A percentile compares a stretch with the other conserved stretches of the same genome.
Evolutionary conservation across 2,329 filamentous ascomycete species (phyloP).

Genomic region (Cordyceps tenuipes): DNA sequence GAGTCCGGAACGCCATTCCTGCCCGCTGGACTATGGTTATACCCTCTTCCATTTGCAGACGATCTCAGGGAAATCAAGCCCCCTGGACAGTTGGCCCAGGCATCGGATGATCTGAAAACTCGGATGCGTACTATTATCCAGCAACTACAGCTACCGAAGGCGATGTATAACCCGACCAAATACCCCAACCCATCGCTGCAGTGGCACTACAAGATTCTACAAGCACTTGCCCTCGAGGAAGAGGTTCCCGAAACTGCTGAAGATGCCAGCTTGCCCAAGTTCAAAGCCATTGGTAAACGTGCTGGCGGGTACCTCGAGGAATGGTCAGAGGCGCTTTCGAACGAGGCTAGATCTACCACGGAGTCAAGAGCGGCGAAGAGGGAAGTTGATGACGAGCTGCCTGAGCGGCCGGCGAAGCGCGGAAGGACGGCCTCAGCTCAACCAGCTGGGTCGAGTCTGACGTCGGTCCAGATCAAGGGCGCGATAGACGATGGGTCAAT

Average conservation of each 20-base stretch:
- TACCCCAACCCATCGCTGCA: slow-evolving; percentile 91
- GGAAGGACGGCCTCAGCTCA: slow-evolving; percentile 28
- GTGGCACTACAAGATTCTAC: slow-evolving; percentile 94
- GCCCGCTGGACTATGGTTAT: slow-evolving; percentile 81
- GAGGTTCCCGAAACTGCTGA: slow-evolving; percentile 66
- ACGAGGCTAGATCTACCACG: slow-evolving; percentile 35
- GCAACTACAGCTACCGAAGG: slow-evolving; percentile 82
- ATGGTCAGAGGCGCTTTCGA: slow-evolving; percentile 63
- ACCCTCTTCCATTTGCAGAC: slow-evolving; percentile 81
- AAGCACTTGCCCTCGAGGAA: slow-evolving; percentile 85
- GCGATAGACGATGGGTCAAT: slow-evolving; percentile 38
- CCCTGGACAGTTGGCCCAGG: slow-evolving; percentile 39
- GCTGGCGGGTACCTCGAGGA: slow-evolving; percentile 70
- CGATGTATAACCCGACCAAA: slow-evolving; percentile 70
- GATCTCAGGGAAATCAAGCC: slow-evolving; percentile 73
- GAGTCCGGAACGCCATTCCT: slow-evolving; percentile 58
- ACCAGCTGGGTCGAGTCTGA: slow-evolving; percentile 27
- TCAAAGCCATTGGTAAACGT: slow-evolving; percentile 81
- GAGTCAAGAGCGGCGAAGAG: slow-evolving; percentile 41
- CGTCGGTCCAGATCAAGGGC: slow-evolving; percentile 37
- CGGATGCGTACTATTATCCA: slow-evolving; percentile 76
- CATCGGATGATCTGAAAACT: slow-evolving; percentile 66
- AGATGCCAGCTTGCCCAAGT: slow-evolving; percentile 78
- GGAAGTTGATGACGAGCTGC: slow-evolving; percentile 38
- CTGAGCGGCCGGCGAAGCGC: slow-evolving; percentile 39